Evolutionary conservation across 164 flowering plant species (phyloP).

Genomic region (Tetrastigma voinierianum): DNA sequence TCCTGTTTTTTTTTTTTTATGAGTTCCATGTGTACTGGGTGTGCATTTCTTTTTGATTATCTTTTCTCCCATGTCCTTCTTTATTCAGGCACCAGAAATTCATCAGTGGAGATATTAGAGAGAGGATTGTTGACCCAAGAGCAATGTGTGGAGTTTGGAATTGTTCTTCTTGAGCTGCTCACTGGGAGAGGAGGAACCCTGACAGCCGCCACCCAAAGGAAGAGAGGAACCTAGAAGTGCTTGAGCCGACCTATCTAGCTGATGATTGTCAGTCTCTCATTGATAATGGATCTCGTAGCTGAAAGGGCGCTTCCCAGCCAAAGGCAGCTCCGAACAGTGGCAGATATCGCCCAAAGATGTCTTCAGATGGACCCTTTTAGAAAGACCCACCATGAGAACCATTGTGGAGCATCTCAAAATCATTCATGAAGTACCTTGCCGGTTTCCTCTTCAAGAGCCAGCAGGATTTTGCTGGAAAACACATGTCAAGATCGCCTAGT

Average conservation of each 20-base stretch:
- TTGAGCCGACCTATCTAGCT: conserved; percentile 81
- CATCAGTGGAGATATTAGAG: conserved; percentile 84
- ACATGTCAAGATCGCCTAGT: conserved; percentile 76
- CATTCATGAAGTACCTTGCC: conserved; percentile 67
- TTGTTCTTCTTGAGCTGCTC: conserved; percentile 83
- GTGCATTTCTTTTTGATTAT: neutral
- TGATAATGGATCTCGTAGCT: conserved; percentile 93
- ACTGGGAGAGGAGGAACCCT: conserved; percentile 84
- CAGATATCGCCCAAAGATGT: conserved; percentile 78
- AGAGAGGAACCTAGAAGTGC: conserved; percentile 89
- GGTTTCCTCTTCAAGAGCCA: conserved; percentile 90
- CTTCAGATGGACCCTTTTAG: conserved; percentile 85
- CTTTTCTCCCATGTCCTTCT: neutral
- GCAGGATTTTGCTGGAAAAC: conserved; percentile 45
- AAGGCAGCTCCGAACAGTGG: conserved; percentile 78
- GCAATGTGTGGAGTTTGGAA: conserved; percentile 93
- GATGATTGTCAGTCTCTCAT: conserved; percentile 75
- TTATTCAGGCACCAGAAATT: conserved; percentile 60
- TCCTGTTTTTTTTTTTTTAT: neutral
- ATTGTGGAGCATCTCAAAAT: conserved; percentile 68
- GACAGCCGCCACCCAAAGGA: conserved; percentile 73
- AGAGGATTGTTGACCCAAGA: conserved; percentile 89
- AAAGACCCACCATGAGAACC: conserved; percentile 88
- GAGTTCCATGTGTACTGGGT: neutral
- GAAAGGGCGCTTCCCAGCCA: conserved; percentile 76